Conservation (phyloP, 2,329 filamentous ascomycete genomes). For the Coniosporium tulheliwenetii region DNA sequence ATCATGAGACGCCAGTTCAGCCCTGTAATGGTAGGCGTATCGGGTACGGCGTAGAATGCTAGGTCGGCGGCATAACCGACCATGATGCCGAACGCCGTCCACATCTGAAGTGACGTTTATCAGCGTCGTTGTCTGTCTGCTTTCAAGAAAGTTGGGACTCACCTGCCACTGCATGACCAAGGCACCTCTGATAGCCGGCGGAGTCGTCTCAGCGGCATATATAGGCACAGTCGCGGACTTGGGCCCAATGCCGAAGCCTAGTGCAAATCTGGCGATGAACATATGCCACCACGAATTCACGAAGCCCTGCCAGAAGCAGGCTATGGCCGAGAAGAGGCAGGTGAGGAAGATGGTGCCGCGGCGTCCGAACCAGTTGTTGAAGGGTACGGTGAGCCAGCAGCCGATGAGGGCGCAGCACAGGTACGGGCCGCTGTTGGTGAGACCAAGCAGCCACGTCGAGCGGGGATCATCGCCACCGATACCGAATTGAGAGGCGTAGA, state of each 20-base stretch:
- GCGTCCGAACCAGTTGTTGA: conserved; percentile 55
- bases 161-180: conserved; percentile 76
- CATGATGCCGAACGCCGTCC: conserved; percentile 46
- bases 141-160: conserved; percentile 1
- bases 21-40: conserved; percentile 37
- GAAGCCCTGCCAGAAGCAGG: conserved; percentile 47
- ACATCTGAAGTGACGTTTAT: conserved; percentile 12
- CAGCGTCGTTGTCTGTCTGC: too few relatives aligned
- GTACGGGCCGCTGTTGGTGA: conserved; percentile 46
- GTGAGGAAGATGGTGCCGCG: conserved; percentile 63
- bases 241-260: conserved; percentile 31
- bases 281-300: conserved; percentile 58
- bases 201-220: conserved; percentile 60
- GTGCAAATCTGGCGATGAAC: conserved; percentile 52
- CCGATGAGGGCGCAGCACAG: conserved; percentile 53
- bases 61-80: conserved; percentile 46
- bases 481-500: conserved; percentile 46
- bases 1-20: conserved; percentile 56
- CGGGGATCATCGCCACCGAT: conserved; percentile 34
- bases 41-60: conserved; percentile 40
- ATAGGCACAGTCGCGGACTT: conserved; percentile 50
- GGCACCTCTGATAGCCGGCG: conserved; percentile 53
- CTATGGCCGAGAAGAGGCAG: conserved; percentile 48
- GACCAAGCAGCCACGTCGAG: conserved; percentile 43
- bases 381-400: conserved; percentile 59